These are phyloP conservation scores for Colletotrichum trifolii DNA, from an alignment of 2,329 filamentous ascomycete species.

Conservation along the genomic window DNA sequence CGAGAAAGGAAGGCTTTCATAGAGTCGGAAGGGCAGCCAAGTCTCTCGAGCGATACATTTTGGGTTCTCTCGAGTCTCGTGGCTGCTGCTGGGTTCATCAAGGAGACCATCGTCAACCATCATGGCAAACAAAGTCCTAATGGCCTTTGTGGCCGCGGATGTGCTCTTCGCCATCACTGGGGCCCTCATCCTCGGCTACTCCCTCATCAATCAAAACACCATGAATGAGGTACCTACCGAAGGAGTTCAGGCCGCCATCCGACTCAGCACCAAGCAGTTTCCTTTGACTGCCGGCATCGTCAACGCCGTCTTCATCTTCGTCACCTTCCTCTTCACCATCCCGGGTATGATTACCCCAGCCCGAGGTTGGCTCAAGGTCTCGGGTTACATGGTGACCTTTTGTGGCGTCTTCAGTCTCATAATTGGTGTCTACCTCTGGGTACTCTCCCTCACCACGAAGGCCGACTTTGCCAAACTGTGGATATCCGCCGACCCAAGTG, in stretches of 20 bases:
- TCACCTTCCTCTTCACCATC: conserved; percentile 75
- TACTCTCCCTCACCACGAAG: conserved; percentile 76
- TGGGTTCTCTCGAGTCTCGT: conserved; percentile 29
- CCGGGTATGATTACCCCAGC: conserved; percentile 77
- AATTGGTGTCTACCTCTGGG: conserved; percentile 76
- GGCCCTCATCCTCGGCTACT: conserved; percentile 66
- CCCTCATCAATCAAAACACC: conserved; percentile 61
- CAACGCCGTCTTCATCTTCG: conserved; percentile 78
- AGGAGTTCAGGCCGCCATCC: conserved; percentile 61
- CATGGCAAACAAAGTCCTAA: conserved; percentile 68
- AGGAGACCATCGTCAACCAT: conserved; percentile 25
- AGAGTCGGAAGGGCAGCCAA: conserved; percentile 35
- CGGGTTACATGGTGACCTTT: conserved; percentile 72
- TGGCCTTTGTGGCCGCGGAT: conserved; percentile 60
- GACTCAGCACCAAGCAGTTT: conserved; percentile 64
- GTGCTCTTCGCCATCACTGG: conserved; percentile 64
- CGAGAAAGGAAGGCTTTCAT: conserved; percentile 15
- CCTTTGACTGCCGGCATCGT: conserved; percentile 73
- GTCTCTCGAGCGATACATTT: conserved; percentile 37
- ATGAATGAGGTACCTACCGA: conserved; percentile 55
- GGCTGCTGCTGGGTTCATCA: conserved; percentile 34
- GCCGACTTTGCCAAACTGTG: conserved; percentile 71
- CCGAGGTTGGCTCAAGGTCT: conserved; percentile 76
- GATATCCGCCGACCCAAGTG: conserved; percentile 62
- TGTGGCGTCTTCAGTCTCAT: conserved; percentile 73